Evolutionary conservation across 176 grass and related monocot species (phyloP).

Genomic region (Chloris gayana): DNA sequence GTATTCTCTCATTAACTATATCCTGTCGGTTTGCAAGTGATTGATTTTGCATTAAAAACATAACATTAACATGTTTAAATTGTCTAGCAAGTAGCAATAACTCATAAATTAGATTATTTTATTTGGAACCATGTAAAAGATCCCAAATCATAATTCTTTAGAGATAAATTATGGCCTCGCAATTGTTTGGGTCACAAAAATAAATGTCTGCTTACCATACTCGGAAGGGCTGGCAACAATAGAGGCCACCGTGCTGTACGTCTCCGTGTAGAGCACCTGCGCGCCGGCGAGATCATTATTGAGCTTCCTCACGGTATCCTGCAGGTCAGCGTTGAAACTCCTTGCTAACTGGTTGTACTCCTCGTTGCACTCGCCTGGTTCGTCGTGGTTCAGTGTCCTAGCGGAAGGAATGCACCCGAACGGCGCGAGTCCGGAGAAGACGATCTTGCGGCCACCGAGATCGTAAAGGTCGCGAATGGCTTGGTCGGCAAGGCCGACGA

Average conservation of each 20-base stretch:
- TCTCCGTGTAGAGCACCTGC: slow-evolving; percentile 31
- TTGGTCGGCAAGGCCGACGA: slow-evolving; percentile 33
- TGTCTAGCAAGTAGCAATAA: too few relatives aligned
- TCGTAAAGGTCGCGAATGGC: slow-evolving; percentile 40
- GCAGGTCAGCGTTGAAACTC: slow-evolving; percentile 46
- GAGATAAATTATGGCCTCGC: too few relatives aligned
- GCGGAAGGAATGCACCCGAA: slow-evolving; percentile 54
- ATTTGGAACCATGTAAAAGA: too few relatives aligned
- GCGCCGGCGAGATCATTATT: slow-evolving; percentile 35
- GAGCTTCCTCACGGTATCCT: slow-evolving; percentile 30
- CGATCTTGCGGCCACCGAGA: slow-evolving; percentile 60
- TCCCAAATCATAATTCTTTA: too few relatives aligned
- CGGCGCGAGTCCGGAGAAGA: slow-evolving; percentile 46
- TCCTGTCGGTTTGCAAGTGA: too few relatives aligned
- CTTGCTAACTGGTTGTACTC: slow-evolving; percentile 53
- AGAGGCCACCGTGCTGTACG: slow-evolving; percentile 22
- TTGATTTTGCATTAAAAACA: too few relatives aligned
- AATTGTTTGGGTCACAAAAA: neutral
- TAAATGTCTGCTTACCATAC: slow-evolving; percentile 39
- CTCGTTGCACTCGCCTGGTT: slow-evolving; percentile 46
- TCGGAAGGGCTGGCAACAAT: slow-evolving; percentile 32
- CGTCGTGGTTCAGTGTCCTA: slow-evolving; percentile 35
- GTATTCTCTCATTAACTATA: too few relatives aligned
- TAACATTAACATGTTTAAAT: too few relatives aligned
- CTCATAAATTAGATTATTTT: too few relatives aligned